Evolutionary conservation across 495 filamentous ascomycete species (phyloP).

Genomic region (Lasiosphaeris hirsuta): DNA sequence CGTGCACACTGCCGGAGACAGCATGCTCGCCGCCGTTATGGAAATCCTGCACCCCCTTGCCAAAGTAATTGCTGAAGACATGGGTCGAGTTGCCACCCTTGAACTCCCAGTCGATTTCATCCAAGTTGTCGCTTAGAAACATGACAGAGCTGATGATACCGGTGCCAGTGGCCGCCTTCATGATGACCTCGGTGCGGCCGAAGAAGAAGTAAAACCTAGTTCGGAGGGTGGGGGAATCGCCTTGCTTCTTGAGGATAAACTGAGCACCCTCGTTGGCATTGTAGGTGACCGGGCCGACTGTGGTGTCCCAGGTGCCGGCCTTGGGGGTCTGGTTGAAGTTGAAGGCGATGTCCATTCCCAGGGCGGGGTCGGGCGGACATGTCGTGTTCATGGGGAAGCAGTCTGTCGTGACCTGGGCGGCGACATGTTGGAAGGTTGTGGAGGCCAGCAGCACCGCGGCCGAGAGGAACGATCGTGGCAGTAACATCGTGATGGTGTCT

Average conservation of each 20-base stretch:
- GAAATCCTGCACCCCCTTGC: slow-evolving; percentile 61
- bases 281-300: slow-evolving; percentile 55
- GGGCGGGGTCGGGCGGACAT: slow-evolving; percentile 63
- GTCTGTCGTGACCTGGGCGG: slow-evolving; percentile 60
- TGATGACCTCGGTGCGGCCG: slow-evolving; percentile 64
- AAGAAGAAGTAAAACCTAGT: slow-evolving; percentile 77
- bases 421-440: slow-evolving; percentile 33
- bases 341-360: slow-evolving; percentile 52
- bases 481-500: slow-evolving; percentile 24
- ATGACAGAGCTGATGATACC: slow-evolving; percentile 84
- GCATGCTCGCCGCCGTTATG: slow-evolving; percentile 58
- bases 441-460: slow-evolving; percentile 43
- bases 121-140: slow-evolving; percentile 76
- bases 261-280: slow-evolving; percentile 53
- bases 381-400: slow-evolving; percentile 65
- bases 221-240: slow-evolving; percentile 71
- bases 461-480: slow-evolving; percentile 30
- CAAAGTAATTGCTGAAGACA: slow-evolving; percentile 82
- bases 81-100: slow-evolving; percentile 60
- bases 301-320: slow-evolving; percentile 58
- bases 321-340: slow-evolving; percentile 65
- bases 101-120: slow-evolving; percentile 92
- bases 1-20: slow-evolving; percentile 35
- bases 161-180: slow-evolving; percentile 68
- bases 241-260: slow-evolving; percentile 67